These are phyloP conservation scores for Chamaecyparis obtusa DNA, from an alignment of 75 land plant genomes.

Conservation along the genomic window DNA sequence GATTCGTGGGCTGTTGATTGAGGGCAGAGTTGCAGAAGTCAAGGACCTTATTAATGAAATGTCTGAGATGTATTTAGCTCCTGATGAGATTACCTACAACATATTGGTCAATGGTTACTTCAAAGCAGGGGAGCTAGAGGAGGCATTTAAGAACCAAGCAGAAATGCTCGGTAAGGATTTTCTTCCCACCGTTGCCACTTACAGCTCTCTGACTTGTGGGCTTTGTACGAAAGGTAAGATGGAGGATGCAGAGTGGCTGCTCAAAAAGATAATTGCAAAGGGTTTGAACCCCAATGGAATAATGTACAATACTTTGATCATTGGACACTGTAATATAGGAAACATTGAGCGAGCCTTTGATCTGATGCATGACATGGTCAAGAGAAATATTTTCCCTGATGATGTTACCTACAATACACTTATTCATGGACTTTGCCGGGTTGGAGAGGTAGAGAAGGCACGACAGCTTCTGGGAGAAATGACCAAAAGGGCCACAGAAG, in stretches of 20 bases:
- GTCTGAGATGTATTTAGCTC: background rate
- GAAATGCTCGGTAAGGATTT: background rate
- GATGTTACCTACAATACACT: slow-evolving; percentile 65
- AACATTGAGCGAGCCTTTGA: slow-evolving; percentile 51
- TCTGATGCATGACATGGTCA: slow-evolving; percentile 67
- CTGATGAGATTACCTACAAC: slow-evolving; percentile 16
- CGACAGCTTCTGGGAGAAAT: slow-evolving; percentile 52
- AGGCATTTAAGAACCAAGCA: slow-evolving; percentile 24
- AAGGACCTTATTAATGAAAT: slow-evolving; percentile 9
- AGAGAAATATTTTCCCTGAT: slow-evolving; percentile 43
- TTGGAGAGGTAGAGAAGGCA: slow-evolving; percentile 54
- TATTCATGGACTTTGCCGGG: slow-evolving; percentile 55
- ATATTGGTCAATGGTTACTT: slow-evolving; percentile 57
- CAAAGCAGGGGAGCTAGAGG: slow-evolving; percentile 45
- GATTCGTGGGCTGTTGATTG: slow-evolving; percentile 56
- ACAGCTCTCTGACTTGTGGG: slow-evolving; percentile 17
- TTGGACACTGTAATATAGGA: slow-evolving; percentile 63
- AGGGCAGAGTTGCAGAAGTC: slow-evolving; percentile 53
- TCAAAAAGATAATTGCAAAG: slow-evolving; percentile 35
- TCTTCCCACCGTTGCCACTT: slow-evolving; percentile 28
- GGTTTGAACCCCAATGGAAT: slow-evolving; percentile 54
- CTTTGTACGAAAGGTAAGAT: slow-evolving; percentile 54
- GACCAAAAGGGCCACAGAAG: slow-evolving; percentile 47
- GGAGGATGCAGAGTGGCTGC: slow-evolving; percentile 44
- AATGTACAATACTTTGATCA: slow-evolving; percentile 69